Percentiles rank a stretch among this genome's conserved stretches.
phyloP scores from a whole-genome alignment of 2,329 filamentous ascomycete genomes.

The Claviceps paspali region DNA sequence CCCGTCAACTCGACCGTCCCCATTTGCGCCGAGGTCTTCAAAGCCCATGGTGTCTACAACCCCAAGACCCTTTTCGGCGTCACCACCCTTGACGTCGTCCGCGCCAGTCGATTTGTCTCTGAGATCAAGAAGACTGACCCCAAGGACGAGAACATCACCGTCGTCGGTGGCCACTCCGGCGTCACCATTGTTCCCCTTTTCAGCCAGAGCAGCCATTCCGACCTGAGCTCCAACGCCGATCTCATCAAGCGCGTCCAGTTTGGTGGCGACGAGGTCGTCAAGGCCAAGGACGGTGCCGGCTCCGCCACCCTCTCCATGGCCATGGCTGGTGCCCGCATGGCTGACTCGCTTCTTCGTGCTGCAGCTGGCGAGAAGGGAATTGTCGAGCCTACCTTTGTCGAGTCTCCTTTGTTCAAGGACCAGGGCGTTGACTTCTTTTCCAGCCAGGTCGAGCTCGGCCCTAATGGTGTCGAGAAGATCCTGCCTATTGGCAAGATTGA shows the following conservation, averaged over 20 bases:
- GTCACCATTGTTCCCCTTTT: constrained; percentile 97
- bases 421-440: constrained; percentile 96
- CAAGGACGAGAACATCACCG: constrained; percentile 82
- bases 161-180: constrained; percentile 93
- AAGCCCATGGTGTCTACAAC: constrained; percentile 91
- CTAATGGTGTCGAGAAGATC: constrained; percentile 91
- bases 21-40: constrained; percentile 95
- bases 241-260: constrained; percentile 96
- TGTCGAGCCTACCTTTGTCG: constrained; percentile 90
- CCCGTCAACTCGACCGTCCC: constrained; percentile 99
- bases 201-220: constrained; percentile 78
- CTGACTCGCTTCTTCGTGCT: constrained; percentile 87
- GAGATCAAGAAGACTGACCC: constrained; percentile 87
- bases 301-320: constrained; percentile 98
- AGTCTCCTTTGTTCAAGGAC: constrained; percentile 96
- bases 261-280: constrained; percentile 95
- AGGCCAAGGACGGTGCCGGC: constrained; percentile 96
- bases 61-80: constrained; percentile 98
- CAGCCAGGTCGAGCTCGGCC: constrained; percentile 87
- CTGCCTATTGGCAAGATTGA: constrained; percentile 73
- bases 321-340: constrained; percentile 73
- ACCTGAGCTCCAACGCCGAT: constrained; percentile 61
- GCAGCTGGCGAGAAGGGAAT: constrained; percentile 88
- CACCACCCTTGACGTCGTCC: constrained; percentile 97
- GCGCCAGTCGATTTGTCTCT: constrained; percentile 93